phyloP scores from a whole-genome alignment of 495 filamentous ascomycete genomes.

The Daldinia childiae region DNA sequence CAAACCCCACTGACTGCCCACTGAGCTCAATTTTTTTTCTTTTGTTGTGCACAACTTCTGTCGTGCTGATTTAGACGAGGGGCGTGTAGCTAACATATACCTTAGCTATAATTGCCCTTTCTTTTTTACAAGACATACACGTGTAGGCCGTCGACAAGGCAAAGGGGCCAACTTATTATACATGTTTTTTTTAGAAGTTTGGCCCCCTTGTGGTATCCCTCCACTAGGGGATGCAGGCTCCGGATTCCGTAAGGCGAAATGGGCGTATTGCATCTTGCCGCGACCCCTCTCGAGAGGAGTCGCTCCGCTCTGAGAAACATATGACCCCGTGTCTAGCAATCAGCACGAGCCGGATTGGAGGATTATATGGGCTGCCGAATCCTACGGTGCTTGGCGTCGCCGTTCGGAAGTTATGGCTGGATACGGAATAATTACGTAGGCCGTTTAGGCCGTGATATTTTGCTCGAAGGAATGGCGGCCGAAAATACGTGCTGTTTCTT shows the following conservation, averaged over 20 bases:
- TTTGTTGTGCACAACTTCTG: conserved; percentile 8
- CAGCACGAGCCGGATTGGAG: conserved; percentile 34
- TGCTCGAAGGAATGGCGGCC: conserved; percentile 8
- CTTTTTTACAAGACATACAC: conserved; percentile 24
- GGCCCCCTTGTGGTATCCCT: conserved; percentile 31
- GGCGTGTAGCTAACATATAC: conserved; percentile 36
- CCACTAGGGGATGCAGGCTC: conserved; percentile 42
- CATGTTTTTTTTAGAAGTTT: conserved; percentile 25
- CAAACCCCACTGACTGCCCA: not conserved
- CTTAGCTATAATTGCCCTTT: conserved; percentile 22
- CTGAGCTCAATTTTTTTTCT: not conserved
- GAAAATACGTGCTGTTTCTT: conserved; percentile 19
- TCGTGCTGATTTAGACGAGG: conserved; percentile 21
- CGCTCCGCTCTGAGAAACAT: conserved; percentile 25
- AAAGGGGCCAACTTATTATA: conserved; percentile 23
- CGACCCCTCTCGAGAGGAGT: conserved; percentile 40
- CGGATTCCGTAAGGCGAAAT: conserved; percentile 28
- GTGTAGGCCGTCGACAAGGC: conserved; percentile 31
- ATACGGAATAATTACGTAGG: conserved; percentile 25
- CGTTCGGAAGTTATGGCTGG: conserved; percentile 23
- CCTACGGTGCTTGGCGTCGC: conserved; percentile 32
- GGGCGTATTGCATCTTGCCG: conserved; percentile 37
- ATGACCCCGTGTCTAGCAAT: conserved; percentile 33
- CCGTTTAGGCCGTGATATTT: conserved; percentile 20
- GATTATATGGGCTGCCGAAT: conserved; percentile 23